Conservation (phyloP, 1,284 basidiomycete genomes). For the Papiliotrema fonsecae region DNA sequence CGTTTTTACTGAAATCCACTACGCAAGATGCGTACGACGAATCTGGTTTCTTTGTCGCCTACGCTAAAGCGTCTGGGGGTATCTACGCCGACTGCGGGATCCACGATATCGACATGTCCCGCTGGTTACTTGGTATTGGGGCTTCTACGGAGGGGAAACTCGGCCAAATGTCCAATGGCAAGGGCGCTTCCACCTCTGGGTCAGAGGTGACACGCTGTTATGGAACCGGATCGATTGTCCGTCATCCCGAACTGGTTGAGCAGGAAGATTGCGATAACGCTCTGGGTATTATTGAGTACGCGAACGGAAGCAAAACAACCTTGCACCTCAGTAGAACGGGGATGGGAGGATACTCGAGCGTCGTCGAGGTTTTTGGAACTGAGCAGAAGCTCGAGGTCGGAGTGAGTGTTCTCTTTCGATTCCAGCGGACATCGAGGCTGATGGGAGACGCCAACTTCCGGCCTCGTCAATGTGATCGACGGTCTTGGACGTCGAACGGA, state of each 20-base stretch:
- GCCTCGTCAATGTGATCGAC: not conserved
- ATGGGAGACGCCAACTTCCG: not conserved
- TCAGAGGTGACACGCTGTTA: not conserved
- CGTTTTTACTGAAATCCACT: conserved; percentile 14
- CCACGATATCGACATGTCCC: conserved; percentile 20
- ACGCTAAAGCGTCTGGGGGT: conserved; percentile 16
- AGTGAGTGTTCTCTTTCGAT: not conserved
- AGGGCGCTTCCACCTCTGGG: not conserved
- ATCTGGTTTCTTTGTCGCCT: conserved; percentile 11
- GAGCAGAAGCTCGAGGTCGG: conserved; percentile 13
- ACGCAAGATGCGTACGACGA: conserved; percentile 14
- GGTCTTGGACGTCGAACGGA: not conserved
- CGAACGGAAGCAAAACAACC: conserved; percentile 9
- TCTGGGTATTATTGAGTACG: conserved; percentile 17
- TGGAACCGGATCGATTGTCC: conserved; percentile 13
- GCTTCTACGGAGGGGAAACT: not conserved
- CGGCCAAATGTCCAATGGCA: not conserved
- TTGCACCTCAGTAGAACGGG: conserved; percentile 19
- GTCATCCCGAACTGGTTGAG: conserved; percentile 17
- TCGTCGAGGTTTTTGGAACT: conserved; percentile 12
- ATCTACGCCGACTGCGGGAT: conserved; percentile 22
- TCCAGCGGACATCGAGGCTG: no score
- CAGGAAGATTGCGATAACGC: conserved; percentile 22
- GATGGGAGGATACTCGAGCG: conserved; percentile 12
- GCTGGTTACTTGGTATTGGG: conserved; percentile 8